Evolutionary conservation across 1,284 basidiomycete genomes (phyloP), one percentile per base, ranked within the genome.

Genomic region (Boletus mariae): DNA sequence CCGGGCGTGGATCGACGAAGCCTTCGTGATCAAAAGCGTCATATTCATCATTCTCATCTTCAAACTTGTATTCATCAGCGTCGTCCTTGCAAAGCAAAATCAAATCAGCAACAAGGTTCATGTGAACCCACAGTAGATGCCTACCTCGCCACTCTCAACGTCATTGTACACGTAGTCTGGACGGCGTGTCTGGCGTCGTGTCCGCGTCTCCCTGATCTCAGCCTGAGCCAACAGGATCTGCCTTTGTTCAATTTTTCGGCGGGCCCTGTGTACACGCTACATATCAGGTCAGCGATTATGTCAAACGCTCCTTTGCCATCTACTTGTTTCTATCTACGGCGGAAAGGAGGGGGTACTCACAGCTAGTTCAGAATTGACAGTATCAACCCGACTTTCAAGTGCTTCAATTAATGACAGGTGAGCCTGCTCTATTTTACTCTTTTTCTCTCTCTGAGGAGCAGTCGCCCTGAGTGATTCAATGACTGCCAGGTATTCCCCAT

Each of bases 81-180:
- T 86, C 84, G 59, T 84, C 82, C 79, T 83, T 62, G 43, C 43
- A 46, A 53, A 29, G 17, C 42, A 49, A 59, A 20, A 54, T 57
- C 26, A 49, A 57, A 55, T 68, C 43, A 64, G 53, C 51, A 55
- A 57, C 45, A 49, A 60, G 40, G 48, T 42, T 49, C 56, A 47
- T 48, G 55, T 40, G 20, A 53, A 45, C 40, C 17, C 45, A 34
- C 49, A 53, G 15, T 8, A 43, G 55, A 35, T 52, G 31, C 80
- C 67, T 71, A 78, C 87, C 70, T 87, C 87, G 62, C 79, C 83
- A 48, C 78, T 83, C 56, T 78, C 77, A 56, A 77, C 77, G 59
- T 84, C 80, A 61, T 79, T 76, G 69, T 90, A 90, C 46, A 87
- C 85, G 70, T 91, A 91, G 72, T 90, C 85, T 43, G 87, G 85